Evolutionary conservation across 169 alveolate genomes (phyloP).

Genomic region (Cyclospora cayetanensis): DNA sequence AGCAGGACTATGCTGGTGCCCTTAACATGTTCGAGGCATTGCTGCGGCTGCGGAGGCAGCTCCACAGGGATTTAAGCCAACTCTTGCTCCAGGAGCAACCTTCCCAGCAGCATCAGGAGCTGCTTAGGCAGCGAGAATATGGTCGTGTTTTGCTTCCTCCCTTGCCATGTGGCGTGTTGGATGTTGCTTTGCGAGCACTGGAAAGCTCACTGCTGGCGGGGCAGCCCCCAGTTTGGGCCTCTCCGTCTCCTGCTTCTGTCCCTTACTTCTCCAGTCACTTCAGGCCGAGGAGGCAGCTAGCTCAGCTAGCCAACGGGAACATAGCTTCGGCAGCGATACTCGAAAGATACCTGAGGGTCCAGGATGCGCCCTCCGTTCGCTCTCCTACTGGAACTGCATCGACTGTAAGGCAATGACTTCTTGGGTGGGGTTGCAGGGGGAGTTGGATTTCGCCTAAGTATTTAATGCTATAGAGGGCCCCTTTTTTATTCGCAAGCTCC

Average conservation of each 20-base stretch:
- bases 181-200: constrained; percentile 7
- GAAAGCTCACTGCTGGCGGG: background rate
- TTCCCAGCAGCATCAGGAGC: background rate
- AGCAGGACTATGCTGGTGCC: background rate
- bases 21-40: background rate
- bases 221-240: background rate
- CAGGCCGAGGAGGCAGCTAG: background rate
- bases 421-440: no score
- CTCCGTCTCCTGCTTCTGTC: background rate
- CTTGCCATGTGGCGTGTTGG: background rate
- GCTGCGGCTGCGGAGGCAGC: background rate
- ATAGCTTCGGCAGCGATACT: background rate
- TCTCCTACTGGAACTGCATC: no score
- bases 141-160: background rate
- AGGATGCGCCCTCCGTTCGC: no score
- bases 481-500: no score
- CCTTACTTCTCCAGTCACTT: background rate
- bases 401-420: no score
- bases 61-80: no score
- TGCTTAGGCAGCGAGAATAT: background rate
- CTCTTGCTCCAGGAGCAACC: background rate
- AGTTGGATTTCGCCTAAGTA: no score
- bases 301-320: background rate
- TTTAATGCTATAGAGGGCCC: no score
- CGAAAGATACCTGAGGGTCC: background rate